Evolutionary conservation across 768 basidiomycete species (phyloP).

Genomic region (Jaapia argillacea): DNA sequence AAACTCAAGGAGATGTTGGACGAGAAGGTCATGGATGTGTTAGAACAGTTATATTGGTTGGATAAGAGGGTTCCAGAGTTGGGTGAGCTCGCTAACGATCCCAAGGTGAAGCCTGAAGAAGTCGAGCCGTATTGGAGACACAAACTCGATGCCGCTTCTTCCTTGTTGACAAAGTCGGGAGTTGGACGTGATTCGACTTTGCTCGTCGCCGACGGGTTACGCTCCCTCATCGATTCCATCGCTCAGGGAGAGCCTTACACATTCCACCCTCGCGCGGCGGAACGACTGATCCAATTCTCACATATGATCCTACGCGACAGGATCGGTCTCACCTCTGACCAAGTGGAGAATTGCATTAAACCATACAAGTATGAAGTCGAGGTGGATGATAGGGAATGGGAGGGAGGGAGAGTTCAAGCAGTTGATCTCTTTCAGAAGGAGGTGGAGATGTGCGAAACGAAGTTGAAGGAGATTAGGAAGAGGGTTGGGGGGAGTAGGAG

Average conservation of each 20-base stretch:
- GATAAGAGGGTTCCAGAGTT: conserved; percentile 82
- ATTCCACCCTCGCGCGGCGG: conserved; percentile 80
- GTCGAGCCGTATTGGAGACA: conserved; percentile 91
- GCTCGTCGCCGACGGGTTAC: conserved; percentile 89
- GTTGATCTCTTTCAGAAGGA: conserved; percentile 81
- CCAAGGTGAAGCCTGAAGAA: conserved; percentile 59
- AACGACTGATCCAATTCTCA: conserved; percentile 85
- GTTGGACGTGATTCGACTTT: conserved; percentile 91
- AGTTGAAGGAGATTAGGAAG: conserved; percentile 77
- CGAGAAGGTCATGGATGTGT: conserved; percentile 93
- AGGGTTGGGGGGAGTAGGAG: conserved; percentile 84
- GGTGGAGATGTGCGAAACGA: conserved; percentile 72
- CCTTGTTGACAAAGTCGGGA: conserved; percentile 90
- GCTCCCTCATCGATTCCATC: conserved; percentile 84
- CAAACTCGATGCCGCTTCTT: conserved; percentile 91
- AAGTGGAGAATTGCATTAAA: conserved; percentile 99
- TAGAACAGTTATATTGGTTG: conserved; percentile 95
- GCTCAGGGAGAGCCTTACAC: conserved; percentile 85
- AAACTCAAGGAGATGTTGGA: conserved; percentile 92
- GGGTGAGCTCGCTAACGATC: conserved; percentile 55
- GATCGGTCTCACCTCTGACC: conserved; percentile 90
- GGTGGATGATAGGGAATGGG: conserved; percentile 90
- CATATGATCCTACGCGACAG: conserved; percentile 90
- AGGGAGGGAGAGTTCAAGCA: conserved; percentile 63
- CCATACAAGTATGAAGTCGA: conserved; percentile 99